phyloP scores from a whole-genome alignment of 805 yeast species.

The Monosporozyma yasuniensis region DNA sequence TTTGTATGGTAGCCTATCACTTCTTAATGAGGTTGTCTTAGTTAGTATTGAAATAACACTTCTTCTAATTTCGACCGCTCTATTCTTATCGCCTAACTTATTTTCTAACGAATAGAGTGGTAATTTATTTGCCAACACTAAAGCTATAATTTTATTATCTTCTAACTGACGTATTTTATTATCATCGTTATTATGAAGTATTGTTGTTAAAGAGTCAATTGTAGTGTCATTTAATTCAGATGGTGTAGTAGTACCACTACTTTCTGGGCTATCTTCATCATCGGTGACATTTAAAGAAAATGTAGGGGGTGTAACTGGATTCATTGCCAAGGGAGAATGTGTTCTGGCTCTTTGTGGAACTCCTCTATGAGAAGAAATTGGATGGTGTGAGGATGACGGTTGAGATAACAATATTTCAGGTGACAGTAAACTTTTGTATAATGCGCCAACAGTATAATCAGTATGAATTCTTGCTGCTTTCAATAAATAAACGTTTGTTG shows the following conservation, averaged over 20 bases:
- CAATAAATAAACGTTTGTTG: slow-evolving; percentile 74
- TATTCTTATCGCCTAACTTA: slow-evolving; percentile 74
- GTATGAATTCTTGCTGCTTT: slow-evolving; percentile 73
- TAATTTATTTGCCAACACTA: slow-evolving; percentile 66
- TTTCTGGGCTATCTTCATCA: slow-evolving; percentile 5
- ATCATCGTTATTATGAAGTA: slow-evolving; percentile 40
- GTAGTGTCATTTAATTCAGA: slow-evolving; percentile 33
- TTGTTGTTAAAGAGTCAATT: slow-evolving; percentile 52
- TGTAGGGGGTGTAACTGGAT: not conserved
- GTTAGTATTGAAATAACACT: slow-evolving; percentile 80
- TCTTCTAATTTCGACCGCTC: slow-evolving; percentile 93
- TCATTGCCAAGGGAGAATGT: slow-evolving; percentile 1
- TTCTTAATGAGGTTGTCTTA: slow-evolving; percentile 67
- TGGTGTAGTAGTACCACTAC: slow-evolving; percentile 27
- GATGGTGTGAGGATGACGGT: not conserved
- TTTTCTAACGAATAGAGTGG: slow-evolving; percentile 94
- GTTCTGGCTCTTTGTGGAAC: not conserved
- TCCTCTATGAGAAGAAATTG: not conserved
- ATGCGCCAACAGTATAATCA: slow-evolving; percentile 27
- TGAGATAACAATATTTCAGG: not conserved
- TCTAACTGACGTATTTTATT: slow-evolving; percentile 61
- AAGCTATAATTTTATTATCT: slow-evolving; percentile 63
- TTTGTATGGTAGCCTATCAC: slow-evolving; percentile 65
- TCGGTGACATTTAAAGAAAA: slow-evolving; percentile 10
- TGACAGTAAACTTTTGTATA: not conserved